These are phyloP conservation scores for Sugiyamaella neomexicana DNA, from an alignment of 1,139 yeast species.

Conservation along the genomic window DNA sequence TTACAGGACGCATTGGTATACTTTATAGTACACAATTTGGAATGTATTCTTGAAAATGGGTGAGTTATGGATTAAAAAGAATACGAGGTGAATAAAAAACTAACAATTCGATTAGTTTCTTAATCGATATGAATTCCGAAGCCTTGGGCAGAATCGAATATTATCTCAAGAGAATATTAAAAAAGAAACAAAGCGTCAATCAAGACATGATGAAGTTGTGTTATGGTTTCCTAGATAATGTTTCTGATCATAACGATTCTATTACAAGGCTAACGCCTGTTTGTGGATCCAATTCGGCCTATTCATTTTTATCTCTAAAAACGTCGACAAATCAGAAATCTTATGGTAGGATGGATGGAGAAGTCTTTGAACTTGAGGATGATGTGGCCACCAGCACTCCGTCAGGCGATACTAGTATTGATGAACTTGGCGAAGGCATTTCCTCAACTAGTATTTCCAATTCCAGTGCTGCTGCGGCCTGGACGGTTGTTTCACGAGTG, in stretches of 20 bases:
- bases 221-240: constrained; percentile 20
- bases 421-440: not conserved
- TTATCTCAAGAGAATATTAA: constrained; percentile 28
- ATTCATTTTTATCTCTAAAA: constrained; percentile 18
- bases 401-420: not conserved
- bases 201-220: constrained; percentile 12
- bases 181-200: not conserved
- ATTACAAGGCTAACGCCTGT: constrained; percentile 24
- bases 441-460: not conserved
- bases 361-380: constrained; percentile 22
- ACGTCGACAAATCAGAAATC: not conserved
- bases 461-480: not conserved
- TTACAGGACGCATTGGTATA: constrained; percentile 63
- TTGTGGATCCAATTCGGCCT: constrained; percentile 21
- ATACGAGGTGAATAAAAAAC: not conserved
- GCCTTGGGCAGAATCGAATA: constrained; percentile 40
- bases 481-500: constrained; percentile 12
- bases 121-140: constrained; percentile 34
- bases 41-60: constrained; percentile 57
- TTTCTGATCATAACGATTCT: constrained; percentile 26
- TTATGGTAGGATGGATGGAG: constrained; percentile 14
- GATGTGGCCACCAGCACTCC: constrained; percentile 7
- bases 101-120: constrained; percentile 20
- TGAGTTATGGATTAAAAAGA: constrained; percentile 16
- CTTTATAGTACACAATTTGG: constrained; percentile 68